Evolutionary conservation across 352 stramenopile species (phyloP), one percentile per base, ranked within the genome.

Genomic region (Phytophthora syringae): DNA sequence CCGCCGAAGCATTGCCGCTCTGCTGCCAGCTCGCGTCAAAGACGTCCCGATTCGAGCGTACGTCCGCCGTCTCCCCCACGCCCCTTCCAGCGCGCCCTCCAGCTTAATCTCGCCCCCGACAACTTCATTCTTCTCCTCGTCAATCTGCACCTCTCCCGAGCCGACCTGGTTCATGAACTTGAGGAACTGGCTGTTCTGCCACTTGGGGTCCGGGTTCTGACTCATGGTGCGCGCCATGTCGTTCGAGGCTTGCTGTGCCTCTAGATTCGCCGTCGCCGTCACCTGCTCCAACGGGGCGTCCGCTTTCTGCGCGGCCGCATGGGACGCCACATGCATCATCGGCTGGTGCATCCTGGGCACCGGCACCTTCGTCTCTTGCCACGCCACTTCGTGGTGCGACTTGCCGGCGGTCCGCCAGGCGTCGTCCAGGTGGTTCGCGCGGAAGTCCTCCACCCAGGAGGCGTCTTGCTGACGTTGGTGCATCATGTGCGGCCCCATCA

Each of bases 161-260:
- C 82, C 79, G 32, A 95, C 80, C 60, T 94, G 76, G 56, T 93
- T 82, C 86, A 95, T 93, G 51, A 95, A 95, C 63, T 93, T 72
- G 43, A 94, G 71, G 55, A 95, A 95, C 52, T 95, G 81, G 71
- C 88, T 95, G 56, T 93, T 89, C 64, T 95, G 85, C 61, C 76
- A 95, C 65, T 92, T 92, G 2, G 82, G 76, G 58, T 94, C 82
- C 9, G 72, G 72, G 63, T 92, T 92, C 64, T 93, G 82, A 51
- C 76, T 81, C 86, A 95, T 92, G 5, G 81, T 85, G 34, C 72
- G 78, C 50, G 86, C 86, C 80, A 94, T 93, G 22, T 90, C 78
- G 55, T 58, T 75, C 12, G 84, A 92, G 9, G 69, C 80, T 21
- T 84, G 73, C 59, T 80, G 72, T n/a, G 81, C 76, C 48, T 86